Conservation (phyloP, 164 flowering plant species). For the Magnolia officinalis region DNA sequence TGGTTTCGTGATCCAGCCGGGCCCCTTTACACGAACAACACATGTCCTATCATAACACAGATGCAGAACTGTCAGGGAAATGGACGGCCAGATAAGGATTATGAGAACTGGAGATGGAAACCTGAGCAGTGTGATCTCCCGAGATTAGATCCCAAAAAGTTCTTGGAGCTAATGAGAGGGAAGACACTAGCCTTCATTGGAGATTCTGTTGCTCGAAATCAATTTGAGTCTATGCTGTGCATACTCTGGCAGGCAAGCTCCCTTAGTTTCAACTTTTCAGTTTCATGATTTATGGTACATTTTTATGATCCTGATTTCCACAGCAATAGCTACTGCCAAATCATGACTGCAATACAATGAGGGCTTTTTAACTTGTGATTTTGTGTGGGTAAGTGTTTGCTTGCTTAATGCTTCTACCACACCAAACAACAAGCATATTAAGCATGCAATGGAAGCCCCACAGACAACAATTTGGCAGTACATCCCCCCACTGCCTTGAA, state of each 20-base stretch:
- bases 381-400: background rate
- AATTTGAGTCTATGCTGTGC: constrained; percentile 92
- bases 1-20: constrained; percentile 75
- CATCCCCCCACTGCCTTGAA: too few relatives aligned
- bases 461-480: too few relatives aligned
- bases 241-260: constrained; percentile 83
- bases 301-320: background rate
- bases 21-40: constrained; percentile 73
- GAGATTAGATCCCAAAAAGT: constrained; percentile 71
- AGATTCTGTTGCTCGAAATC: constrained; percentile 96
- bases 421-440: too few relatives aligned
- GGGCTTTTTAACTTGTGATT: background rate
- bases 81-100: constrained; percentile 94
- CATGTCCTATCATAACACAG: constrained; percentile 88
- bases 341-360: background rate
- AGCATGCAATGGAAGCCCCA: too few relatives aligned
- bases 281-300: background rate
- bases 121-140: constrained; percentile 84
- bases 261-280: background rate
- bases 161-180: constrained; percentile 86
- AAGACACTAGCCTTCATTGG: constrained; percentile 92
- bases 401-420: too few relatives aligned
- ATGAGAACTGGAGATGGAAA: constrained; percentile 93
- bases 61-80: constrained; percentile 96
- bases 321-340: too few relatives aligned